Evolutionary conservation across 2,329 filamentous ascomycete species (phyloP).

Genomic region (Talaromyces islandicus): DNA sequence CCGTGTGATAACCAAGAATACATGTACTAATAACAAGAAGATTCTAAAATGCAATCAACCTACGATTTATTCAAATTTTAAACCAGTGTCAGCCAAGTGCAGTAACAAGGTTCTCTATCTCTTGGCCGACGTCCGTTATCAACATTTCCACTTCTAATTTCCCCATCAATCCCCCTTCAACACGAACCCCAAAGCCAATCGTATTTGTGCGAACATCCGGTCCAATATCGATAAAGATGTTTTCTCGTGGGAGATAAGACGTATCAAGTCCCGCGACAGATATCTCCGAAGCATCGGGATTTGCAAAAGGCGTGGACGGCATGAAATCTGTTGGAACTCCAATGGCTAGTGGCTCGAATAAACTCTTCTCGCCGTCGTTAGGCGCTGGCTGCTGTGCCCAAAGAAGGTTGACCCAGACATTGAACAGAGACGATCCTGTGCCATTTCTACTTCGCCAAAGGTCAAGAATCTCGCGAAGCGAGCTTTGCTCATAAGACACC

Average conservation of each 20-base stretch:
- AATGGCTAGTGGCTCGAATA: conserved; percentile 19
- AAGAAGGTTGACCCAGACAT: conserved; percentile 27
- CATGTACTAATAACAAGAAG: neutral
- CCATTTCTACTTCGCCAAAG: conserved; percentile 7
- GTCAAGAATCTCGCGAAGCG: conserved; percentile 18
- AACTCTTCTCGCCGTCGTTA: neutral
- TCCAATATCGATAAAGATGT: conserved; percentile 22
- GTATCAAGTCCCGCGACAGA: conserved; percentile 19
- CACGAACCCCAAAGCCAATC: conserved; percentile 23
- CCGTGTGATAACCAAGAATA: neutral
- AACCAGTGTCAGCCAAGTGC: neutral
- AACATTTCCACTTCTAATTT: neutral
- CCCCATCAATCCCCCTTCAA: conserved; percentile 18
- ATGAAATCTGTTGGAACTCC: conserved; percentile 23
- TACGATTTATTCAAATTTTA: neutral
- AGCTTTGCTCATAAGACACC: conserved; percentile 24
- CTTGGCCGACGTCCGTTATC: neutral
- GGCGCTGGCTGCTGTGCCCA: conserved; percentile 15
- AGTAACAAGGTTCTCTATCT: neutral
- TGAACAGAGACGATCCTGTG: conserved; percentile 16
- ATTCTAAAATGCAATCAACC: neutral
- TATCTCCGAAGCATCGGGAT: conserved; percentile 7
- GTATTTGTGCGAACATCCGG: conserved; percentile 18
- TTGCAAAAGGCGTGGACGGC: conserved; percentile 1
- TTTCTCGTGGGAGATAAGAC: conserved; percentile 16